A percentile compares a stretch with the other conserved stretches of the same genome.
phyloP scores from a whole-genome alignment of 306 rosid genomes.

The Cicer chorassanicum region DNA sequence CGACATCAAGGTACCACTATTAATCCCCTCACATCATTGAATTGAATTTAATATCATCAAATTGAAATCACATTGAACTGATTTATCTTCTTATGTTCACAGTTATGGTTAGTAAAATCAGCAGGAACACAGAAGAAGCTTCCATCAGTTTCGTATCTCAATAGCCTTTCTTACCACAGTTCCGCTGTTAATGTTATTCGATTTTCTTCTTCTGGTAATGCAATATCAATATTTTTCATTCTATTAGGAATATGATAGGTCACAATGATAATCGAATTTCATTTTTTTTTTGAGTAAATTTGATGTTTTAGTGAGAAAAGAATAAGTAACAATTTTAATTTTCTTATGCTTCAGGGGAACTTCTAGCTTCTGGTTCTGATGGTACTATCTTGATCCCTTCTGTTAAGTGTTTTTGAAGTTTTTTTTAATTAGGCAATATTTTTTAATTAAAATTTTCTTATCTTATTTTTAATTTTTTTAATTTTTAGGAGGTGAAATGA shows the following conservation, averaged over 20 bases:
- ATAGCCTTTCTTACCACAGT: slow-evolving; percentile 71
- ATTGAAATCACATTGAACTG: slow-evolving; percentile 2
- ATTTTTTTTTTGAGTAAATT: background rate
- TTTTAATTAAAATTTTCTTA: background rate
- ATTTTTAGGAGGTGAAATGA: slow-evolving; percentile 73
- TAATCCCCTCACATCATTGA: background rate
- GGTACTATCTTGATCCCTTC: slow-evolving; percentile 54
- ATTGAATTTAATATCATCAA: background rate
- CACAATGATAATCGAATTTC: background rate
- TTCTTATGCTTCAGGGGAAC: slow-evolving; percentile 67
- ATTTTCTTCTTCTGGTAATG: slow-evolving; percentile 79
- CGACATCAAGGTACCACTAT: slow-evolving; percentile 77
- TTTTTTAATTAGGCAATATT: slow-evolving; percentile 30
- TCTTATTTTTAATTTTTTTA: background rate
- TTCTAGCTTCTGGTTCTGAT: slow-evolving; percentile 89
- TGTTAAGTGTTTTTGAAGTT: background rate
- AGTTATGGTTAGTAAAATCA: slow-evolving; percentile 77
- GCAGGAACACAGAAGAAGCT: slow-evolving; percentile 63
- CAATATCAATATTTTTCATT: background rate
- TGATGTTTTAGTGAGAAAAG: background rate
- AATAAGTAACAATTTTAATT: slow-evolving; percentile 29
- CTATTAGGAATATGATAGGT: background rate
- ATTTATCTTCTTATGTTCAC: slow-evolving; percentile 29
- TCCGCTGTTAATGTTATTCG: slow-evolving; percentile 86
- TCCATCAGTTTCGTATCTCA: slow-evolving; percentile 71